Evolutionary conservation across 805 yeast species (phyloP).

Genomic region (Geotrichum ghanense): DNA sequence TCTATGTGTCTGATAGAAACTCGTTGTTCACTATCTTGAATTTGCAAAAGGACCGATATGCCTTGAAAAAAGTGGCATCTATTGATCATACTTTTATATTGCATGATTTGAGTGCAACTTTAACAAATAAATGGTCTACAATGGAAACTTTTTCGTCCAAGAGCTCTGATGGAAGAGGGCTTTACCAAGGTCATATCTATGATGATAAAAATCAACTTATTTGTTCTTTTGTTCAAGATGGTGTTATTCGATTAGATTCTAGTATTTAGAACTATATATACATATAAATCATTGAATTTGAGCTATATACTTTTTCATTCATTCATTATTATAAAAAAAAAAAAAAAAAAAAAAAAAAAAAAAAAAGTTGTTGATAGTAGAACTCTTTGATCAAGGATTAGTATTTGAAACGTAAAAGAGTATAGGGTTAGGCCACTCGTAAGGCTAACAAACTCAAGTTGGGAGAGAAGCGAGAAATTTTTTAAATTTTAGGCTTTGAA

Average conservation of each 20-base stretch:
- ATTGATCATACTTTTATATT: constrained; percentile 22
- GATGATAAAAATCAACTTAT: constrained; percentile 13
- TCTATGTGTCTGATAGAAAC: constrained; percentile 24
- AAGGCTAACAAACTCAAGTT: too few species aligned
- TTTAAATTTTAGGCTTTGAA: too few species aligned
- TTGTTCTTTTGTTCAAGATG: constrained; percentile 23
- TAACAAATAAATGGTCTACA: constrained; percentile 16
- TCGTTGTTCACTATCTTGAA: constrained; percentile 23
- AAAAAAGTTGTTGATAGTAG: too few species aligned
- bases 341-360: too few species aligned
- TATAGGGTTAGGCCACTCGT: too few species aligned
- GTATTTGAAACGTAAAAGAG: too few species aligned
- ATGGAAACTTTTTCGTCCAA: constrained; percentile 24
- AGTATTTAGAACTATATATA: neutral
- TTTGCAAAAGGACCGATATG: constrained; percentile 15
- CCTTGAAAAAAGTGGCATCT: constrained; percentile 16
- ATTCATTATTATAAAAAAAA: too few species aligned
- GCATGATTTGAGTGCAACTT: constrained; percentile 17
- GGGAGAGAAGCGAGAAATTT: too few species aligned
- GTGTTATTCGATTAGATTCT: constrained; percentile 13
- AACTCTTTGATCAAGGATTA: too few species aligned
- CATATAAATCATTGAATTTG: too few species aligned
- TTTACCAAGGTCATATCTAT: constrained; percentile 23
- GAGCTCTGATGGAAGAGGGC: constrained; percentile 20
- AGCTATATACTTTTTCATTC: too few species aligned